These are phyloP conservation scores for Phytophthora constricta DNA, from an alignment of 352 stramenopile species.

Conservation along the genomic window DNA sequence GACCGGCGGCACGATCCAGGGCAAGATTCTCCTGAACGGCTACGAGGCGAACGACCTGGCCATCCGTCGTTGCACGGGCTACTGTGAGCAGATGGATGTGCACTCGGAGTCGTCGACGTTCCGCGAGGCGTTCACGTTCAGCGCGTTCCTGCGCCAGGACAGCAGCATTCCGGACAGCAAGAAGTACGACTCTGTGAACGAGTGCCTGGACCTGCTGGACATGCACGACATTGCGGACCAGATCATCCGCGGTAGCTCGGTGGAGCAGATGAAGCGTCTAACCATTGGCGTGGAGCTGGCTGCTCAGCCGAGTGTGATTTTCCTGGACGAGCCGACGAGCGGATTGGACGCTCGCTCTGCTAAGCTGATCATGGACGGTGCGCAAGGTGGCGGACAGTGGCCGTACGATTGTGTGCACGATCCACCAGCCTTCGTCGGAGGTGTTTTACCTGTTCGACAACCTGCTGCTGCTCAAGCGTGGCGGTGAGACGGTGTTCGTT, in stretches of 20 bases:
- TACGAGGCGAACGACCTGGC: conserved; percentile 38
- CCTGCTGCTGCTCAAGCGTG: conserved; percentile 46
- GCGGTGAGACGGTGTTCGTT: conserved; percentile 57
- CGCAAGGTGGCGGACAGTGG: conserved; percentile 78
- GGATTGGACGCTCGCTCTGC: conserved; percentile 83
- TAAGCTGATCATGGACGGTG: conserved; percentile 76
- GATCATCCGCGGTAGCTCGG: conserved; percentile 43
- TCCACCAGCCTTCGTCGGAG: conserved; percentile 87
- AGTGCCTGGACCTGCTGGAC: conserved; percentile 37
- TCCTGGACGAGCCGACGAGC: conserved; percentile 72
- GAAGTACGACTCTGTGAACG: conserved; percentile 37
- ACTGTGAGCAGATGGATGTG: conserved; percentile 85
- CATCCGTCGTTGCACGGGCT: conserved; percentile 44
- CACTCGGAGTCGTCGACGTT: conserved; percentile 84
- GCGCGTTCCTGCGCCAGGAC: conserved; percentile 68
- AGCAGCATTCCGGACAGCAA: conserved; percentile 25
- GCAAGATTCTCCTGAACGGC: conserved; percentile 58
- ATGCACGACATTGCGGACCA: conserved; percentile 39
- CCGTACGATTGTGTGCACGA: no score
- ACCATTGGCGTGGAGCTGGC: conserved; percentile 90
- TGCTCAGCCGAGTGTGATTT: conserved; percentile 72
- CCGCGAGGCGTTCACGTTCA: conserved; percentile 88
- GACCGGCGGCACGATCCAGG: not conserved
- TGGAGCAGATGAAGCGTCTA: conserved; percentile 51
- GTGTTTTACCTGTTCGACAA: conserved; percentile 88